A percentile compares a stretch with the other conserved stretches of the same genome.
Evolutionary conservation across 1,284 basidiomycete species (phyloP).

Genomic region (Puccinia novopanici): DNA sequence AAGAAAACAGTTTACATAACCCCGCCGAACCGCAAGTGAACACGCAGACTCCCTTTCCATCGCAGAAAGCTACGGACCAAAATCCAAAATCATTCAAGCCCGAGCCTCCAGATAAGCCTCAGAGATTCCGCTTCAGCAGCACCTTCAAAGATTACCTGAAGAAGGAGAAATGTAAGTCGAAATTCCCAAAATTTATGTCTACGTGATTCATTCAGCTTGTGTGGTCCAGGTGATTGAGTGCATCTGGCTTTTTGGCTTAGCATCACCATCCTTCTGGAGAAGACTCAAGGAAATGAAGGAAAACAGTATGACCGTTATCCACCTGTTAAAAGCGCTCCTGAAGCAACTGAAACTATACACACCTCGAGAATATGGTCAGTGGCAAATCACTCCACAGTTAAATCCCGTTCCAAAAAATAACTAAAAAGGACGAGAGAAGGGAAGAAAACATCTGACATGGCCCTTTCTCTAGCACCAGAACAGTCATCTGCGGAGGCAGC

Average conservation of each 20-base stretch:
- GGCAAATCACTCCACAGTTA: neutral
- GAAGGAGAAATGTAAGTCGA: neutral
- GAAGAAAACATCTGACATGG: neutral
- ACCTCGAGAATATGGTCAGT: slow-evolving; percentile 3
- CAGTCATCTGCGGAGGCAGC: neutral
- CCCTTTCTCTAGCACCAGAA: neutral
- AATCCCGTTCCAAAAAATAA: neutral
- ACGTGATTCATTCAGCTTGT: neutral
- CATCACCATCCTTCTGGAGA: neutral
- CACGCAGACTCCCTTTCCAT: neutral
- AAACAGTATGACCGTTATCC: neutral
- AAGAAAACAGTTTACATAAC: neutral
- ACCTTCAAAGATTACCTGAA: neutral
- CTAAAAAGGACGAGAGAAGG: neutral
- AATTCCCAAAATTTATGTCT: neutral
- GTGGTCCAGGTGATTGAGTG: neutral
- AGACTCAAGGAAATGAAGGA: neutral
- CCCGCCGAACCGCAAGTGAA: neutral
- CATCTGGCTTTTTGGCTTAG: neutral
- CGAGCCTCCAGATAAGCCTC: neutral
- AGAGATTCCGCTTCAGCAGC: neutral
- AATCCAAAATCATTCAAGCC: neutral
- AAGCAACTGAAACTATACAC: neutral
- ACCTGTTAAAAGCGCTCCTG: slow-evolving; percentile 4
- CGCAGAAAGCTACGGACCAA: neutral